These are phyloP conservation scores for Penicillium samsonianum DNA, from an alignment of 495 filamentous ascomycete species.

Conservation along the genomic window DNA sequence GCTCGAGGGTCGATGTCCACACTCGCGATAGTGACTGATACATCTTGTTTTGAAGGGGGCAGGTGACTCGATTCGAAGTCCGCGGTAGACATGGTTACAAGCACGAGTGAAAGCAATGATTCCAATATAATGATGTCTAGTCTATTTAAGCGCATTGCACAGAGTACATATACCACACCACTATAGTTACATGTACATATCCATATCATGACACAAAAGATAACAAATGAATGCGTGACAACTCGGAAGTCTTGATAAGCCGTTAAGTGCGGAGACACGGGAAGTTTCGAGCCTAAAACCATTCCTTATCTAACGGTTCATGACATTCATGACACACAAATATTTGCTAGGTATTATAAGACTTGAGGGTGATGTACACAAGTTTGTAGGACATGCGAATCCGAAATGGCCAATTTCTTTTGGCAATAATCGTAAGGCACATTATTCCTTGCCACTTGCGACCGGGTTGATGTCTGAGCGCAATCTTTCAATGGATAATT, in stretches of 20 bases:
- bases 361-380: no score
- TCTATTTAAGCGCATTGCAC: background rate
- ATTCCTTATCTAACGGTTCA: background rate
- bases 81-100: conserved; percentile 1
- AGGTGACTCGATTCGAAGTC: background rate
- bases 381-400: no score
- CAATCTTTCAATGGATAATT: no score
- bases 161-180: no score
- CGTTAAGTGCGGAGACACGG: no score
- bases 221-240: background rate
- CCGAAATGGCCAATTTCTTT: no score
- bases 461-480: no score
- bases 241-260: background rate
- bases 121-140: background rate
- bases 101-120: background rate
- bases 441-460: no score
- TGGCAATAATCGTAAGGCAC: no score
- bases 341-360: no score
- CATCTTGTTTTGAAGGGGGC: conserved; percentile 3
- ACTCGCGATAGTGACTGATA: conserved; percentile 1
- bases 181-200: background rate
- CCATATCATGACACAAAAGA: conserved; percentile 3
- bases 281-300: background rate
- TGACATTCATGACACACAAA: background rate
- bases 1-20: conserved; percentile 14